Percentiles rank a stretch among this genome's conserved stretches.
These are phyloP conservation scores for Clonostachys byssicola DNA, from an alignment of 2,329 filamentous ascomycete genomes.

Conservation along the genomic window DNA sequence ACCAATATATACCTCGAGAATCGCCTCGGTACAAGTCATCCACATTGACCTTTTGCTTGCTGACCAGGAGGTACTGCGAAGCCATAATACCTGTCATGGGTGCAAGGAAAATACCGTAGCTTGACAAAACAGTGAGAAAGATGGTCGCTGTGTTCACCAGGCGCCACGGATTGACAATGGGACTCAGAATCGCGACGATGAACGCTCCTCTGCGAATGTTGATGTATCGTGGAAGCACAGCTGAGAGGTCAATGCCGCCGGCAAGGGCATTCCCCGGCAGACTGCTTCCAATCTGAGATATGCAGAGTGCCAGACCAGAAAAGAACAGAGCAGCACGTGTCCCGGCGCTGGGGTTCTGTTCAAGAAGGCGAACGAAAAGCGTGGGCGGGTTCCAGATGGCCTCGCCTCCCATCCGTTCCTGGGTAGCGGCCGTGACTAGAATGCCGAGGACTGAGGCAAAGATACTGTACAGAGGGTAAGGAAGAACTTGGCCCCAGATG, in stretches of 20 bases:
- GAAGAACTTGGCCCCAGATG: conserved; percentile 9
- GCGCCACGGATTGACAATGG: conserved; percentile 8
- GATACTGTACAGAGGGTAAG: conserved; percentile 6
- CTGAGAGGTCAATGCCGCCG: conserved; percentile 48
- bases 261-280: conserved; percentile 47
- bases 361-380: neutral
- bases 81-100: conserved; percentile 28
- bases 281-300: conserved; percentile 48
- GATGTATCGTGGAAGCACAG: conserved; percentile 45
- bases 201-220: conserved; percentile 45
- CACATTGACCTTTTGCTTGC: conserved; percentile 23
- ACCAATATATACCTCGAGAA: conserved; percentile 23
- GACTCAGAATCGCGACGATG: conserved; percentile 15
- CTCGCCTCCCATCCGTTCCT: neutral
- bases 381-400: neutral
- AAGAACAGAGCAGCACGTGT: conserved; percentile 21
- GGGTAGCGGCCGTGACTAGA: neutral
- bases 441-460: conserved; percentile 39
- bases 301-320: conserved; percentile 15
- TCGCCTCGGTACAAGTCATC: conserved; percentile 25
- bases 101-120: conserved; percentile 27
- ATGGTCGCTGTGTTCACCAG: conserved; percentile 1
- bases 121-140: conserved; percentile 21
- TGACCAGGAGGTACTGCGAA: conserved; percentile 31
- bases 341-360: neutral